Base-by-base conservation (phyloP, 768 basidiomycete genomes). In the Royoungia palumana region DNA sequence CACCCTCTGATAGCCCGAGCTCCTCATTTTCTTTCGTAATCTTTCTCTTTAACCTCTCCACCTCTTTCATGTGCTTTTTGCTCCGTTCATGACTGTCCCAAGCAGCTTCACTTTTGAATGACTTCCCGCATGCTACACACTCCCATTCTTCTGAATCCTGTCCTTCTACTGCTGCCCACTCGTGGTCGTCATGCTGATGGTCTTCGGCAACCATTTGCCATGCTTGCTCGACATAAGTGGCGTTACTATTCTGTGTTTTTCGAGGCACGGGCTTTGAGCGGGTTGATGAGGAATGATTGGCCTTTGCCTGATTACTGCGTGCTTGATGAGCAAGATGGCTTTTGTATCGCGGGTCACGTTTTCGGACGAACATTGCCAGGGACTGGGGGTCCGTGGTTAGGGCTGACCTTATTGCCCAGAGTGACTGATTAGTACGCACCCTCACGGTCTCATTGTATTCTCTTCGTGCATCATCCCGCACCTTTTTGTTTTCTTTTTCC, bases 31-130 rank as follows among this genome's bases (percentile, higher is more conserved):
- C 91, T 47, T 72, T 70, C 55, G 73, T 63, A 89, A 99, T 96
- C 59, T 89, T 80, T 57, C 75, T 74, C 65, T 80, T 82, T 50
- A 99, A 62, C 55, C 73, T 75, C 60, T 90, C 89, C 12, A 98
- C 82, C 53, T 93, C 89, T 67, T 87, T 90, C 63, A 89, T 63
- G 60, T 99, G 96, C 67, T 93, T 96, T 70, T 88, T 88, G 66
- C 94, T 96, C 55, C 94, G 76, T 66, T 98, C 96, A 55, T 98
- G 96, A 65, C 93, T 97, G 57, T 85, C 76, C 94, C 94, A 99
- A 5, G 93, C 90, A 0, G 91, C 89, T 58, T 97, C 94, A 55
- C 86, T 93, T 60, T 85, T 73, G 64, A 97, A 98, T 1, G 78
- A 76, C 72, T 96, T 97, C 24, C 79, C 75, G 60, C 96, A 99